A percentile compares a stretch with the other conserved stretches of the same genome.
phyloP scores from a whole-genome alignment of 1,139 yeast genomes.

The Geotrichum fermentans region DNA sequence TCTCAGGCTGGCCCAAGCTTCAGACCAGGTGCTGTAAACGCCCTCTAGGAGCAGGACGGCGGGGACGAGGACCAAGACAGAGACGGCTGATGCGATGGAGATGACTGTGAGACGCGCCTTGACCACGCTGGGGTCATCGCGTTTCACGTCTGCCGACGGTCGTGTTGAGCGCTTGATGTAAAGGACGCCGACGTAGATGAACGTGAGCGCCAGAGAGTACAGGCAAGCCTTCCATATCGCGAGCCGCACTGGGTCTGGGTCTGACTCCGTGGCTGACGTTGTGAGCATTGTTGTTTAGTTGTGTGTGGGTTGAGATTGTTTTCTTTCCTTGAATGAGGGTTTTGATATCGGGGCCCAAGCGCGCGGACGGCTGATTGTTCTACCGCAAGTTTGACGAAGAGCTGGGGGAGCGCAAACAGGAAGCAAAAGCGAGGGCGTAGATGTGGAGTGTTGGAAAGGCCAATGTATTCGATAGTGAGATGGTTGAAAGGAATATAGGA shows the following conservation, averaged over 20 bases:
- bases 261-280: neutral
- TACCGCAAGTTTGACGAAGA: no score
- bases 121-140: conserved; percentile 39
- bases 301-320: no score
- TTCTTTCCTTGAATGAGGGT: no score
- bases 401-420: no score
- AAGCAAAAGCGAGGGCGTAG: neutral
- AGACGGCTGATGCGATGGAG: conserved; percentile 35
- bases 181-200: conserved; percentile 34
- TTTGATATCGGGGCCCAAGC: no score
- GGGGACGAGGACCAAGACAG: conserved; percentile 33
- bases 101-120: conserved; percentile 39
- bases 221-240: conserved; percentile 5
- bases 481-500: neutral
- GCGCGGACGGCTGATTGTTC: no score
- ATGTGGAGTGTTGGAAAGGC: neutral
- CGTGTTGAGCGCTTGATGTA: conserved; percentile 32
- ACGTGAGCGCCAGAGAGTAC: conserved; percentile 15
- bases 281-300: conserved; percentile 2
- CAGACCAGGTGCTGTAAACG: conserved; percentile 25
- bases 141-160: conserved; percentile 29
- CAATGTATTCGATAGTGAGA: neutral
- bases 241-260: neutral
- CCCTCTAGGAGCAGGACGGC: conserved; percentile 21
- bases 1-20: conserved; percentile 27